Base-by-base conservation (phyloP, 768 basidiomycete species). In the Mycena capillaripes region DNA sequence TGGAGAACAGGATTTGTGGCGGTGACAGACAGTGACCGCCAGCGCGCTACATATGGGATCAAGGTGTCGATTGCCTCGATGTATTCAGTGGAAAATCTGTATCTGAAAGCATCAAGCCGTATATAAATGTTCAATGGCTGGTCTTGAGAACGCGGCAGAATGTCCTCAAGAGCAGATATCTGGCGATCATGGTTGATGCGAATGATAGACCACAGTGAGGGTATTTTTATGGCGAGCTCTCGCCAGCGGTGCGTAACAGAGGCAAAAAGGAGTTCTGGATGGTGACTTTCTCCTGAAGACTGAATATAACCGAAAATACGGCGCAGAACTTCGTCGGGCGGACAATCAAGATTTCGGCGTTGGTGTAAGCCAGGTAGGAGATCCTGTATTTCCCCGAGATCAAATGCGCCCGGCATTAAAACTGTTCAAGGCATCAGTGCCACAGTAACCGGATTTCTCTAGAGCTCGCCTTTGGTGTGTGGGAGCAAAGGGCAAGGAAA, bases 1-100 rank as follows among this genome's bases (percentile, higher is more conserved):
- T 70, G 69, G 21, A 74, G 59, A 0, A 74, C 72, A 0, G 72
- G 72, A 42, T 74, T 74, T 23, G 69, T 70, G 2, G 72, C 65
- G 25, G 27, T 70, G 10, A 74, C 40, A 0, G 57, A 36, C 7
- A 74, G 58, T 2, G 59, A 46, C 1, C 60, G 57, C 72, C 72
- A 74, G 30, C 69, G 72, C 12, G 32, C 42, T 23, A 66, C 38
- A 25, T 74, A 56, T 0, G 63, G 40, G 2, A 66, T 27, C 23
- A 74, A 44, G 3, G 42, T 8, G 19, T 74, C 69, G 30, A 74
- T 38, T 9, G 62, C 59, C 32, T 61, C 44, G 4, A 19, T 32
- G 29, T 74, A 74, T 8, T 65, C 60, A 29, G 68, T 62, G 25
- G n/a, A 38, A 19, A 74, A 74, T 0, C 72, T 58, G 30, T 70